Percentiles rank a stretch among this genome's conserved stretches.
phyloP scores from a whole-genome alignment of 208 protist genomes.

The Trypanosoma mega region DNA sequence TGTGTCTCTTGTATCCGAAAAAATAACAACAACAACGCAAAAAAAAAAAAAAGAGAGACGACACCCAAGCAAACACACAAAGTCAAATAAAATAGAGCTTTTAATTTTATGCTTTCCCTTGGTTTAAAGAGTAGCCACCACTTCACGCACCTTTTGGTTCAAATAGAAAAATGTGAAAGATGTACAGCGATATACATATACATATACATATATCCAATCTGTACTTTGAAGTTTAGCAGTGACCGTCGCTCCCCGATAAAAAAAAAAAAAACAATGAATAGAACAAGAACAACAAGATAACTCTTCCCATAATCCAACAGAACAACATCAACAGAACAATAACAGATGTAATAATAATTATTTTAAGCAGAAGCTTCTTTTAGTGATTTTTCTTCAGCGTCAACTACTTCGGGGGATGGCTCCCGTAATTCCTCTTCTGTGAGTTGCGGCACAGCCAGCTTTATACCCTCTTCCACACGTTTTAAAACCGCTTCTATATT shows the following conservation, averaged over 20 bases:
- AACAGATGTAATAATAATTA: not conserved
- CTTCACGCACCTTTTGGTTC: no score
- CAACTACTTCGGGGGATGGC: slow-evolving; percentile 15
- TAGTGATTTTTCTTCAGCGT: slow-evolving; percentile 12
- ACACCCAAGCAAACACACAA: not conserved
- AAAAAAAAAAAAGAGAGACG: no score
- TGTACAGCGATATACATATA: no score
- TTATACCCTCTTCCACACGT: slow-evolving; percentile 66
- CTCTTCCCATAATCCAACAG: no score
- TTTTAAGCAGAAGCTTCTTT: slow-evolving; percentile 14
- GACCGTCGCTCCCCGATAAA: no score
- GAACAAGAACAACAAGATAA: slow-evolving; percentile 8
- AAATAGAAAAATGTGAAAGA: no score
- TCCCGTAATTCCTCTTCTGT: slow-evolving; percentile 45
- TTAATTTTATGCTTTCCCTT: no score
- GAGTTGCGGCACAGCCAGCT: slow-evolving; percentile 51
- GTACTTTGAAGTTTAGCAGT: no score
- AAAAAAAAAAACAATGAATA: slow-evolving; percentile 3
- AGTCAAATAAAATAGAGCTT: not conserved
- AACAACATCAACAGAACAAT: not conserved
- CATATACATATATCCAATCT: no score
- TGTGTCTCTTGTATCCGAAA: no score
- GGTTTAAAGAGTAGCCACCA: no score
- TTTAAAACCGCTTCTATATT: slow-evolving; percentile 59
- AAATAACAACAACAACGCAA: no score